Conservation (phyloP, 2,329 filamentous ascomycete genomes). For the Arachnomyces sp. region DNA sequence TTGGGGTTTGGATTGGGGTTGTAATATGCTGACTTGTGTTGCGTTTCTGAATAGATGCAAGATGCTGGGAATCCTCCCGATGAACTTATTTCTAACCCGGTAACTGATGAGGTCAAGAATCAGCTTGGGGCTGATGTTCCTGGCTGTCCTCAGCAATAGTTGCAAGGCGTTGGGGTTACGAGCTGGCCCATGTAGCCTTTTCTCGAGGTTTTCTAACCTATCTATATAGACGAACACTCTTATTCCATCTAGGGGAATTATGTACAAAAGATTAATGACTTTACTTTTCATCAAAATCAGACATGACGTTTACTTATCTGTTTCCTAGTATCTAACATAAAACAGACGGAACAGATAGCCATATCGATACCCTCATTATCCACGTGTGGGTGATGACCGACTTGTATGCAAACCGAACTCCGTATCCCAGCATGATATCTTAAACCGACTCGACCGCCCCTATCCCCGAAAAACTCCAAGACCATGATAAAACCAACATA, state of each 20-base stretch:
- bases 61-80: slow-evolving; percentile 79
- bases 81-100: slow-evolving; percentile 59
- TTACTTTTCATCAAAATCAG: background rate
- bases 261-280: slow-evolving; percentile 2
- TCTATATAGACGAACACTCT: no score
- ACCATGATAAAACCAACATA: slow-evolving; percentile 27
- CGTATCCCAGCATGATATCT: background rate
- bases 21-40: slow-evolving; percentile 1
- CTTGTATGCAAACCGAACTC: no score
- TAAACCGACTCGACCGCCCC: background rate
- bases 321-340: background rate
- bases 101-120: slow-evolving; percentile 68
- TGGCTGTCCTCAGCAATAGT: slow-evolving; percentile 55
- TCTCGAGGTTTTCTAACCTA: no score
- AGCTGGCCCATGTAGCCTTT: no score
- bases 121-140: slow-evolving; percentile 51
- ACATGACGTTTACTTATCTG: background rate
- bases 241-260: slow-evolving; percentile 2
- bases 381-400: no score
- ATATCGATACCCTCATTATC: slow-evolving; percentile 26
- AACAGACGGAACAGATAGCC: slow-evolving; percentile 18
- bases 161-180: no score
- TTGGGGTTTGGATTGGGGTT: background rate
- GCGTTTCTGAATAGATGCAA: slow-evolving; percentile 68
- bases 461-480: background rate